Conservation (phyloP, 2,329 filamentous ascomycete genomes). For the Stachybotrys elegans region DNA sequence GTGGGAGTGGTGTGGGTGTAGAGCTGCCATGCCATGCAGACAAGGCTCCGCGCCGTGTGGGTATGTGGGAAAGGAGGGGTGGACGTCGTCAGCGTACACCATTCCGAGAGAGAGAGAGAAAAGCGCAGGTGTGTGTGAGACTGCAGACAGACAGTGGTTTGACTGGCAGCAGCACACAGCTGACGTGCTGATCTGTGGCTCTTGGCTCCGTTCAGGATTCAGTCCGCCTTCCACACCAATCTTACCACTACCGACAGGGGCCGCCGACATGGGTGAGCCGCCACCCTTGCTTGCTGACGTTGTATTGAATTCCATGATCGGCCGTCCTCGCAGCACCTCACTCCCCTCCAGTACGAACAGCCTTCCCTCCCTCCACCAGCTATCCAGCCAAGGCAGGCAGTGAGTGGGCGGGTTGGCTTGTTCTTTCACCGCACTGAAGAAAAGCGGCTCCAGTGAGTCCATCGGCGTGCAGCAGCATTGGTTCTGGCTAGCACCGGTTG, state of each 20-base stretch:
- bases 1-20: not conserved
- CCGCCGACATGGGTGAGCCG: not conserved
- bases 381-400: no score
- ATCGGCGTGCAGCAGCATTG: no score
- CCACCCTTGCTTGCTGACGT: constrained; percentile 4
- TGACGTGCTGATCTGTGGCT: constrained; percentile 3
- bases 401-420: no score
- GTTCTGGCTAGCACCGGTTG: no score
- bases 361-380: no score
- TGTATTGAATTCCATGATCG: constrained; percentile 3
- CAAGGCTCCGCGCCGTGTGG: not conserved
- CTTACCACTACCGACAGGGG: not conserved
- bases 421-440: no score
- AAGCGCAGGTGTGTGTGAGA: no score
- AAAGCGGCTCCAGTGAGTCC: no score
- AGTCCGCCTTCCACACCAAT: not conserved
- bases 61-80: not conserved
- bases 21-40: not conserved
- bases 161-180: not conserved
- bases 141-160: constrained; percentile 1
- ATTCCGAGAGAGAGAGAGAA: no score
- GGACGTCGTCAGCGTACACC: no score
- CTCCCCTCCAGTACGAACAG: no score
- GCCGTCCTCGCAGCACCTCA: not conserved
- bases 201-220: constrained; percentile 2